These are phyloP conservation scores for Syncephalastrum monosporum DNA, from an alignment of 371 early-diverging fungal genomes.

Conservation along the genomic window DNA sequence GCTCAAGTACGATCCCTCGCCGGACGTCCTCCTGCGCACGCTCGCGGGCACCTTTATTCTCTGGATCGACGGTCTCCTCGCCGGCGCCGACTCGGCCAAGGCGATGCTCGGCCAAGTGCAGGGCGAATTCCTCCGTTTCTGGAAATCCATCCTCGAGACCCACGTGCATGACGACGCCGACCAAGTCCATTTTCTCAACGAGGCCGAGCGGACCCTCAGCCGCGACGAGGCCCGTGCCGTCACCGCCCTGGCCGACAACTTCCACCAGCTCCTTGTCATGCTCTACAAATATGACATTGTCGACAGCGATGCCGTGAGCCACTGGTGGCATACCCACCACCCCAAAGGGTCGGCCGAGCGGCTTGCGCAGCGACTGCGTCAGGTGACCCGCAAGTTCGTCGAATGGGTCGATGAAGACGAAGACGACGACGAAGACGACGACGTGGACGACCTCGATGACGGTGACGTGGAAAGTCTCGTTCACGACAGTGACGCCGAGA, in stretches of 20 bases:
- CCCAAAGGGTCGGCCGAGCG: conserved; percentile 4
- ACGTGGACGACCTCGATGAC: conserved; percentile 13
- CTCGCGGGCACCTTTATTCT: conserved; percentile 39
- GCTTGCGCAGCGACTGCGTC: conserved; percentile 15
- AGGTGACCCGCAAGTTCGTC: conserved; percentile 23
- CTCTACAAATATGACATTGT: conserved; percentile 44
- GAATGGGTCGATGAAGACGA: conserved; percentile 31
- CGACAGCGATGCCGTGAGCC: conserved; percentile 34
- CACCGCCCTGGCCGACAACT: conserved; percentile 20
- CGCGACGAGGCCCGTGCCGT: not conserved
- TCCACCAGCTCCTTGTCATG: conserved; percentile 37
- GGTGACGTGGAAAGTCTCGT: conserved; percentile 7
- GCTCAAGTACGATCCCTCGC: conserved; percentile 55
- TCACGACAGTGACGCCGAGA: conserved; percentile 6
- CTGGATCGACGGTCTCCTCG: conserved; percentile 31
- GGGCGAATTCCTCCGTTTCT: conserved; percentile 32
- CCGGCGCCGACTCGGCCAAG: conserved; percentile 7
- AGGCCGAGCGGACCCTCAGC: conserved; percentile 21
- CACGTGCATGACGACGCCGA: conserved; percentile 30
- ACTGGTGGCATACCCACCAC: conserved; percentile 34
- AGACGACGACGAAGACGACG: conserved; percentile 20
- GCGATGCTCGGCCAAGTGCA: conserved; percentile 24
- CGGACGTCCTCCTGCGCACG: conserved; percentile 33
- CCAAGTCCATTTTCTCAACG: conserved; percentile 28
- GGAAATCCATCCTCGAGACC: conserved; percentile 40